A percentile compares a stretch with the other conserved stretches of the same genome.
These are phyloP conservation scores for Didymella segeticola DNA, from an alignment of 2,329 filamentous ascomycete species.

Conservation along the genomic window DNA sequence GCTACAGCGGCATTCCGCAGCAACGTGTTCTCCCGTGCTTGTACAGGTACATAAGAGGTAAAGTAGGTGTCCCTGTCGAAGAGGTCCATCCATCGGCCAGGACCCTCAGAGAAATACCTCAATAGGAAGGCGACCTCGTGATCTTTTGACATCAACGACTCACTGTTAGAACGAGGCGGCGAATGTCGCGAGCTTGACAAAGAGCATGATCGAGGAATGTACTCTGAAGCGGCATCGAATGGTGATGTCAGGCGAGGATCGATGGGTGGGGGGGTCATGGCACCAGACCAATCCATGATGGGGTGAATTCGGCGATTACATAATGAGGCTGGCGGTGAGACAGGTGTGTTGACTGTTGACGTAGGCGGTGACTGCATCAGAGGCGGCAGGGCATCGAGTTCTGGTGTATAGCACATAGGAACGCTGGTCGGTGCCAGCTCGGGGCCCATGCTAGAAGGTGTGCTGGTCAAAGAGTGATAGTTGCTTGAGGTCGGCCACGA, in stretches of 20 bases:
- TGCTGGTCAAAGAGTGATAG: slow-evolving; percentile 38
- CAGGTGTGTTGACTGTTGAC: slow-evolving; percentile 39
- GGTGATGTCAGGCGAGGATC: slow-evolving; percentile 45
- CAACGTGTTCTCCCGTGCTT: slow-evolving; percentile 59
- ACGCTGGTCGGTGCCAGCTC: slow-evolving; percentile 59
- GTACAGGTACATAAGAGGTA: slow-evolving; percentile 64
- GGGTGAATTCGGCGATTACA: slow-evolving; percentile 62
- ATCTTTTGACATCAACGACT: slow-evolving; percentile 48
- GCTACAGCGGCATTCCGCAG: slow-evolving; percentile 64
- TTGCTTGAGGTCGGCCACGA: slow-evolving; percentile 39
- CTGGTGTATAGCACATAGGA: slow-evolving; percentile 37
- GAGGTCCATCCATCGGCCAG: slow-evolving; percentile 66
- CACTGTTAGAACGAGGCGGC: slow-evolving; percentile 29
- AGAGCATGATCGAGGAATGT: slow-evolving; percentile 34
- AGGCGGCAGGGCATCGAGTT: slow-evolving; percentile 37
- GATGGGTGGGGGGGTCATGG: slow-evolving; percentile 43
- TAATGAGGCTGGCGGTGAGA: slow-evolving; percentile 55
- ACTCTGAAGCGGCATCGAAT: slow-evolving; percentile 34
- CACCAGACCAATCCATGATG: slow-evolving; percentile 51
- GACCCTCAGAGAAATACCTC: slow-evolving; percentile 65
- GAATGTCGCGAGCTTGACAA: slow-evolving; percentile 34
- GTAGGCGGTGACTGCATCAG: slow-evolving; percentile 42
- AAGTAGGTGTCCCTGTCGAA: slow-evolving; percentile 66
- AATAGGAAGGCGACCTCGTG: slow-evolving; percentile 67
- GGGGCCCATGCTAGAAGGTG: slow-evolving; percentile 56